Conservation (phyloP, 1,284 basidiomycete genomes). For the Pterula multifida region DNA sequence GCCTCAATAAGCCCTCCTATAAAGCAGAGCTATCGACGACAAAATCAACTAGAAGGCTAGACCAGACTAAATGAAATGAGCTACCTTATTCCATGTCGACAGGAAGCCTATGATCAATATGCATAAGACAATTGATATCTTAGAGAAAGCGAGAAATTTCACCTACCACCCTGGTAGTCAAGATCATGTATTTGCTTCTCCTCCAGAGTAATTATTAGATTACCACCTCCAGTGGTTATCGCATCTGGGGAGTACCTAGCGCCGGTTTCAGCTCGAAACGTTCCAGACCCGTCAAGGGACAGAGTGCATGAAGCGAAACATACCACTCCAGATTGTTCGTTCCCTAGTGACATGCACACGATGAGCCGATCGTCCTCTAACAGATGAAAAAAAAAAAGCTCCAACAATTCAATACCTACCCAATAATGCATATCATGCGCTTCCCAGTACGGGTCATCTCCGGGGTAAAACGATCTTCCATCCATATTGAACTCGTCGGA, state of each 20-base stretch:
- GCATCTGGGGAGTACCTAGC: slow-evolving; percentile 36
- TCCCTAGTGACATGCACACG: neutral
- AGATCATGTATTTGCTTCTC: slow-evolving; percentile 34
- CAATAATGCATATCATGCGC: slow-evolving; percentile 27
- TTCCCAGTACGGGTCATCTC: slow-evolving; percentile 45
- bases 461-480: slow-evolving; percentile 46
- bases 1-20: slow-evolving; percentile 50
- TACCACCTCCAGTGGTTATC: slow-evolving; percentile 39
- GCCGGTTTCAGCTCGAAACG: neutral
- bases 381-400: too few species aligned
- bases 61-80: neutral
- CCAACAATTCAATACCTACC: neutral
- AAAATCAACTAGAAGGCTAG: slow-evolving; percentile 16
- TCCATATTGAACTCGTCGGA: slow-evolving; percentile 71
- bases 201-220: slow-evolving; percentile 39
- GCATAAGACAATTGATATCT: too few species aligned
- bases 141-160: too few species aligned
- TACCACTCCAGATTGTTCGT: slow-evolving; percentile 53
- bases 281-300: too few species aligned
- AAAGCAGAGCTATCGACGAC: slow-evolving; percentile 61
- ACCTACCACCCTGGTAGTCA: slow-evolving; percentile 27
- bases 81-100: slow-evolving; percentile 23
- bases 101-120: slow-evolving; percentile 25
- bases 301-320: neutral
- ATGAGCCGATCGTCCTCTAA: too few species aligned